Base-by-base conservation (phyloP, 768 basidiomycete species). In the Psilocybe subaeruginosa region DNA sequence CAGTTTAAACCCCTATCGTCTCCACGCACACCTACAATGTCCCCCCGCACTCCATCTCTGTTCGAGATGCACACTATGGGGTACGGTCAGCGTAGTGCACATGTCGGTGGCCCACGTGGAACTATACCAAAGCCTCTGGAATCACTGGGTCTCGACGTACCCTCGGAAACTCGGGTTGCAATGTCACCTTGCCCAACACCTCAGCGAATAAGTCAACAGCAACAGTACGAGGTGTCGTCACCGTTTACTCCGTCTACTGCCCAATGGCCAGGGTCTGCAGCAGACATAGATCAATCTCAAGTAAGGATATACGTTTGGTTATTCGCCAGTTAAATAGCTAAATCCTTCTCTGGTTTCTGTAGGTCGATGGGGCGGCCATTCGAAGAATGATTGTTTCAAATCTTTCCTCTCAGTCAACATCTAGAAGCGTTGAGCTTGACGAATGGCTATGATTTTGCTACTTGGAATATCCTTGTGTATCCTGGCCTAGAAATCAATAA, bases 311-410 rank as follows among this genome's bases (percentile, higher is more conserved):
- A 3, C 49, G 30, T 7, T 3, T 3, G 6, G 16, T 19, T 51
- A n/a, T 55, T 23, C 39, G 49, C n/a, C 23, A 7, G 23, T 35
- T 11, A 23, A 23, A 23, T 23, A 23, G 23, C 23, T 23, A 54
- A 33, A 39, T 11, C 8, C 52, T 41, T 49, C 48, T 60, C 31
- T 58, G 48, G 8, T 3, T n/a, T 29, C 19, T 51, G n/a, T 45
- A 75, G 70, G 53, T 72, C 48, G 69, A 74, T 29, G 76, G 73
- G 16, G 68, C 70, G 3, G 64, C 68, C 30, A 68, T 79, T 39
- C 69, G 78, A 50, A 69, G 73, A 48, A 76, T 74, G 72, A 76
- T 79, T 30, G 72, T 76, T 43, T 75, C 72, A 23, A 78, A 72
- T 47, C 62, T 78, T 23, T 68, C 62, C 2, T 64, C 64, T 23